Conservation (phyloP, 148 eudicot genomes). For the Linanthus parryae region DNA sequence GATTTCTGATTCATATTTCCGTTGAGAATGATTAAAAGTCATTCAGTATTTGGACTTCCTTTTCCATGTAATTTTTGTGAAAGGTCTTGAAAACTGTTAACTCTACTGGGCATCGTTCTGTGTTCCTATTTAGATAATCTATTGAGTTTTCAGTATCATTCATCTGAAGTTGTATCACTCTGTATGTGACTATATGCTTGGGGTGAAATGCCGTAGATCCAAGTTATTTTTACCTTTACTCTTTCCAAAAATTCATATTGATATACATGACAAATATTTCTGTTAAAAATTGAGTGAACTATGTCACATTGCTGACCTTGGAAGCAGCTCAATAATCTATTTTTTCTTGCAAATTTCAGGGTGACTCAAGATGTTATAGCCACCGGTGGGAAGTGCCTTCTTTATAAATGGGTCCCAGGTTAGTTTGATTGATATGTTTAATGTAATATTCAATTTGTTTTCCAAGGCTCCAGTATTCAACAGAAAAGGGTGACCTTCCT, state of each 20-base stretch:
- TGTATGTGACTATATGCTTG: neutral
- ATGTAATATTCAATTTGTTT: too few relatives aligned
- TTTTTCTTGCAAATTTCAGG: constrained; percentile 41
- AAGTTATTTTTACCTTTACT: too few relatives aligned
- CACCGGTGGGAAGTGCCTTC: constrained; percentile 85
- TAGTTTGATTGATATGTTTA: constrained; percentile 13
- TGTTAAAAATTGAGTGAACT: neutral
- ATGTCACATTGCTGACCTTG: constrained; percentile 8
- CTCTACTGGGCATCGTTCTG: neutral
- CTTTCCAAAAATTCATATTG: neutral
- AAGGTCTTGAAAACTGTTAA: neutral
- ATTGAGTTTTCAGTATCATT: neutral
- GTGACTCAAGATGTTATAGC: constrained; percentile 91
- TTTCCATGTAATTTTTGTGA: neutral
- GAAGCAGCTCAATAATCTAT: neutral
- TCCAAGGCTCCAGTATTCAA: too few relatives aligned
- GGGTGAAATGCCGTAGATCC: neutral
- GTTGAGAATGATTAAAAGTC: neutral
- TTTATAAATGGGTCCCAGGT: constrained; percentile 89
- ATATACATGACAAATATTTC: neutral
- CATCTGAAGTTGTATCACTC: neutral
- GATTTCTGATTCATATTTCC: neutral
- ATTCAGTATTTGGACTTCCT: neutral
- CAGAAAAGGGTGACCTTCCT: too few relatives aligned
- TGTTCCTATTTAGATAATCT: neutral